Conservation (phyloP, 768 basidiomycete genomes). For the Termitomyces eurrhizus region DNA sequence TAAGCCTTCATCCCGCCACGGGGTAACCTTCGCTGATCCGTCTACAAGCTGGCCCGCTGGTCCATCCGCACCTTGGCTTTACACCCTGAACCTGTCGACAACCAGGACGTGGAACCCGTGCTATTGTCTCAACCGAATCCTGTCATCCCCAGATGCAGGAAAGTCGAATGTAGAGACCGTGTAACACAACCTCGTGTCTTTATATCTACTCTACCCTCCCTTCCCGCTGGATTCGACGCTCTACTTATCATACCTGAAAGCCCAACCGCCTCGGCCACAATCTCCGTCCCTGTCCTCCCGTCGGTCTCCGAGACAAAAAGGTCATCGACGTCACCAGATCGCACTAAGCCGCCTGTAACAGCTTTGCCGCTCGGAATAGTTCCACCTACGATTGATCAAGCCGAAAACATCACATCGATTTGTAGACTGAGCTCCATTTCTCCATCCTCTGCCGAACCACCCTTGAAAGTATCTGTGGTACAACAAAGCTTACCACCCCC, state of each 20-base stretch:
- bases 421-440: not conserved
- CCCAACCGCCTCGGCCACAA: too few species aligned
- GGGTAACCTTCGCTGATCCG: not conserved
- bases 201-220: slow-evolving; percentile 1
- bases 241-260: not conserved
- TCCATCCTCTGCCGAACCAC: not conserved
- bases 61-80: too few species aligned
- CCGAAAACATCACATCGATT: not conserved
- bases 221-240: not conserved
- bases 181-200: not conserved
- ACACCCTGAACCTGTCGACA: not conserved
- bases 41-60: not conserved
- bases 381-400: not conserved
- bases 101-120: not conserved
- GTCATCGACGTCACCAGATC: not conserved
- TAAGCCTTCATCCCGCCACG: not conserved
- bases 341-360: not conserved
- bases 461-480: not conserved
- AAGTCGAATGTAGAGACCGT: not conserved
- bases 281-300: not conserved
- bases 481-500: too few species aligned
- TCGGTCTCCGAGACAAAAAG: not conserved
- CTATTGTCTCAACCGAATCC: not conserved
- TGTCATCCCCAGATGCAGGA: not conserved
- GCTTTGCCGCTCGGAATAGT: not conserved